phyloP scores from a whole-genome alignment of 768 basidiomycete species.

The Mycena alexandri region DNA sequence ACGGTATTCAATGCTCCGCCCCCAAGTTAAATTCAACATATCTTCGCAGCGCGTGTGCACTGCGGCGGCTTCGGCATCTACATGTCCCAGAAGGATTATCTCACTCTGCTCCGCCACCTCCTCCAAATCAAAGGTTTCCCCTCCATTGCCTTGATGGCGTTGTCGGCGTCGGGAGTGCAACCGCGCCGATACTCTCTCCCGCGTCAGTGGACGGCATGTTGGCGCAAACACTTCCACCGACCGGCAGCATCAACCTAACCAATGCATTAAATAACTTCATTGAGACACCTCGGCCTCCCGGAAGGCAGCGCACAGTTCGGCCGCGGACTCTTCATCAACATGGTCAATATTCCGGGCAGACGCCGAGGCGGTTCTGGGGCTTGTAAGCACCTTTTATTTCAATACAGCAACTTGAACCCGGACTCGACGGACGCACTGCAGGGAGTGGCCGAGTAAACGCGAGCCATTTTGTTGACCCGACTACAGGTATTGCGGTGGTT shows the following conservation, averaged over 20 bases:
- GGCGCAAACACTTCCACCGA: background rate
- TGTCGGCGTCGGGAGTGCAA: too few species aligned
- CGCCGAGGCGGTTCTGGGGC: slow-evolving; percentile 46
- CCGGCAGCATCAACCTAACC: too few species aligned
- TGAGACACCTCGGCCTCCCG: background rate
- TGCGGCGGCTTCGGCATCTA: slow-evolving; percentile 5
- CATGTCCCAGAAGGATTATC: slow-evolving; percentile 39
- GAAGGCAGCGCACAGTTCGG: slow-evolving; percentile 42
- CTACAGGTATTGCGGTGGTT: background rate
- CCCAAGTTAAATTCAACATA: background rate
- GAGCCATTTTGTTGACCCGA: slow-evolving; percentile 48
- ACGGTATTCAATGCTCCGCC: slow-evolving; percentile 31
- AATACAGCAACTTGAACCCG: too few species aligned
- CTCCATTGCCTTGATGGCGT: too few species aligned
- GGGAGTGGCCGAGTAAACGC: slow-evolving; percentile 27
- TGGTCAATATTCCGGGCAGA: slow-evolving; percentile 43
- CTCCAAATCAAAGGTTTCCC: slow-evolving; percentile 22
- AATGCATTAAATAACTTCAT: too few species aligned
- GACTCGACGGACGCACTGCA: too few species aligned
- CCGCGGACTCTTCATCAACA: slow-evolving; percentile 44
- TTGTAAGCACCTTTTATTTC: slow-evolving; percentile 40
- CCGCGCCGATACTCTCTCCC: slow-evolving; percentile 20
- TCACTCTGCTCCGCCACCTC: slow-evolving; percentile 34
- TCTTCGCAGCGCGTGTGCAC: background rate
- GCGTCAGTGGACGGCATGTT: slow-evolving; percentile 32